Evolutionary conservation across 1,139 yeast species (phyloP).

Genomic region (Suhomyces guaymorum): DNA sequence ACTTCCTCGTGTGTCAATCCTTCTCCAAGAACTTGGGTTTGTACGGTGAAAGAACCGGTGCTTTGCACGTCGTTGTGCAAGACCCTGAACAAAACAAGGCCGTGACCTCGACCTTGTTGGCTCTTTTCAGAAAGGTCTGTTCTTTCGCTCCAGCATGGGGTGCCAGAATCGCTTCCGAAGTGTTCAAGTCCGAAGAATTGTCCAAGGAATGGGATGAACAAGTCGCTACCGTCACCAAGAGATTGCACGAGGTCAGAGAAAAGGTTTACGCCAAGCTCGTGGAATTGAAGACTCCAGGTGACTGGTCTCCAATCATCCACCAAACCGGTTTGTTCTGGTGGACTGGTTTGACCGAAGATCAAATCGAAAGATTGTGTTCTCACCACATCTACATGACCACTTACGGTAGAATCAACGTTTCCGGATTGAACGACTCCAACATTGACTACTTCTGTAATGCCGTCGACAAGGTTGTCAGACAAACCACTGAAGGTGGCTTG

Average conservation of each 20-base stretch:
- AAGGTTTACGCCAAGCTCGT: conserved; percentile 29
- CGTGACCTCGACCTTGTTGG: conserved; percentile 29
- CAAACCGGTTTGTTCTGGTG: conserved; percentile 49
- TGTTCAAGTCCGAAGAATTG: conserved; percentile 28
- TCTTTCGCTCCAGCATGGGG: conserved; percentile 52
- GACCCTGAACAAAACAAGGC: conserved; percentile 22
- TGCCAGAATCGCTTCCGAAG: conserved; percentile 39
- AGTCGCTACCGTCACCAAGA: conserved; percentile 28
- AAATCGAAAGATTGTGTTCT: conserved; percentile 31
- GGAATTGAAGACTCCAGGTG: conserved; percentile 42
- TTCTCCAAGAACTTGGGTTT: conserved; percentile 50
- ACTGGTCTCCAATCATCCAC: conserved; percentile 39
- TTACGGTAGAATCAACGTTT: conserved; percentile 46
- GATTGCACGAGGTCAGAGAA: conserved; percentile 34
- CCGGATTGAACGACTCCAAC: conserved; percentile 42
- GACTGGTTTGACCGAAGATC: conserved; percentile 39
- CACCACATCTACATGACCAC: conserved; percentile 40
- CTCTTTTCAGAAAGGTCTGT: conserved; percentile 38
- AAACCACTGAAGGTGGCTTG: too few species aligned
- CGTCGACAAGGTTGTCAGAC: conserved; percentile 42
- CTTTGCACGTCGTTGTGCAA: conserved; percentile 38
- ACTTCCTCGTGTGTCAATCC: conserved; percentile 39
- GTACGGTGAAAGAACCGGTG: conserved; percentile 47
- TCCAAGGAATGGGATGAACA: conserved; percentile 37
- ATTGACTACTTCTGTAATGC: conserved; percentile 38